These are phyloP conservation scores for Podospora tetraspora DNA, from an alignment of 495 filamentous ascomycete species.

Conservation along the genomic window DNA sequence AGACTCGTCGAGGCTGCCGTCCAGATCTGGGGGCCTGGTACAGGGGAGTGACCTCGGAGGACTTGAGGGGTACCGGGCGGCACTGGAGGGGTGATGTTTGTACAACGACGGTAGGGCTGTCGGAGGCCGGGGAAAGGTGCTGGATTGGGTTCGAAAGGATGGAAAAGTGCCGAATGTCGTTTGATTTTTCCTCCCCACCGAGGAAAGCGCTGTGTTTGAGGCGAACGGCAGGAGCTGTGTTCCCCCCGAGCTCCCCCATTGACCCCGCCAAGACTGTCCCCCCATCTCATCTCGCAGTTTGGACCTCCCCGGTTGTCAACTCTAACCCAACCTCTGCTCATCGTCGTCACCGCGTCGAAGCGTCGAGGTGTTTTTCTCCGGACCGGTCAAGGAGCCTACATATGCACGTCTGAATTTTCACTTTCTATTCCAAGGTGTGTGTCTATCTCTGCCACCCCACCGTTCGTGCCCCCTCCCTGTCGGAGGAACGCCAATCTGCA, in stretches of 20 bases:
- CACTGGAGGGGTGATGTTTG: background rate
- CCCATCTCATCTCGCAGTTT: background rate
- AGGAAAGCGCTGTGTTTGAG: background rate
- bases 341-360: background rate
- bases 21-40: background rate
- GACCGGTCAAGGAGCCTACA: background rate
- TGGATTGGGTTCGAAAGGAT: background rate
- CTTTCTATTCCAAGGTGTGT: constrained; percentile 1
- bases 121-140: background rate
- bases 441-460: constrained; percentile 8
- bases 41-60: background rate
- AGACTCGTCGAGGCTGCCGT: background rate
- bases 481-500: background rate
- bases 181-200: background rate
- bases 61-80: background rate
- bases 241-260: background rate
- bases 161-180: background rate
- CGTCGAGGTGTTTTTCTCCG: constrained; percentile 2
- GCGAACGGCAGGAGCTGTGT: background rate
- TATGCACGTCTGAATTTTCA: constrained; percentile 3
- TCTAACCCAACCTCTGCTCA: constrained; percentile 10
- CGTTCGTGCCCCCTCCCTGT: constrained; percentile 7
- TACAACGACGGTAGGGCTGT: background rate
- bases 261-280: constrained; percentile 6
- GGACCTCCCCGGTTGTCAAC: background rate